Evolutionary conservation across 2,329 filamentous ascomycete genomes (phyloP).

Genomic region (Neoarthrinium moseri): DNA sequence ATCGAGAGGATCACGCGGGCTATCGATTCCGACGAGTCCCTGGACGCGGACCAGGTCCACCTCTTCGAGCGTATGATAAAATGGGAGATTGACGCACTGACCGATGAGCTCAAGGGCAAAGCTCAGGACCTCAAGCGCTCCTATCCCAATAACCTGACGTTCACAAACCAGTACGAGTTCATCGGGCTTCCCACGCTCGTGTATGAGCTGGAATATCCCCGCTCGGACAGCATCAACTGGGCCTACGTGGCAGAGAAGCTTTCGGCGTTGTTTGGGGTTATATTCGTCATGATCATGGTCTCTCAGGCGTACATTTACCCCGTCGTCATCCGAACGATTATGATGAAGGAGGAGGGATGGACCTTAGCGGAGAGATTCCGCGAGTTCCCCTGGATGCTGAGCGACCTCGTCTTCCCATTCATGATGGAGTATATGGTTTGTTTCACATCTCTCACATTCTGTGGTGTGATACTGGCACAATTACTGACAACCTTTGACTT

Average conservation of each 20-base stretch:
- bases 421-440: constrained; percentile 69
- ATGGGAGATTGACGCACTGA: constrained; percentile 63
- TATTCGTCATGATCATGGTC: constrained; percentile 77
- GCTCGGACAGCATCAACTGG: constrained; percentile 68
- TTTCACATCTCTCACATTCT: background rate
- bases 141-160: constrained; percentile 70
- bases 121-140: constrained; percentile 44
- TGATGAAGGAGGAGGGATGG: constrained; percentile 66
- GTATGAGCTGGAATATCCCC: constrained; percentile 77
- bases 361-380: constrained; percentile 59
- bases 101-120: constrained; percentile 65
- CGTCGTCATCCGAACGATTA: constrained; percentile 64
- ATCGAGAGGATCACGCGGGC: constrained; percentile 60
- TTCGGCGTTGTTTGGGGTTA: constrained; percentile 67
- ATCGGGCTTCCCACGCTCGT: constrained; percentile 73
- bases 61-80: constrained; percentile 66
- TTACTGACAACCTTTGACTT: background rate
- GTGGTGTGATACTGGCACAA: background rate
- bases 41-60: constrained; percentile 61
- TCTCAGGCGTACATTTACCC: constrained; percentile 77
- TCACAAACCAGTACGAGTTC: constrained; percentile 68
- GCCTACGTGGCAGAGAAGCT: constrained; percentile 72
- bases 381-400: constrained; percentile 73
- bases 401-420: constrained; percentile 74
- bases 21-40: constrained; percentile 58